Evolutionary conservation across 139 green algal genomes (phyloP).

Genomic region (Micractinium conductrix): DNA sequence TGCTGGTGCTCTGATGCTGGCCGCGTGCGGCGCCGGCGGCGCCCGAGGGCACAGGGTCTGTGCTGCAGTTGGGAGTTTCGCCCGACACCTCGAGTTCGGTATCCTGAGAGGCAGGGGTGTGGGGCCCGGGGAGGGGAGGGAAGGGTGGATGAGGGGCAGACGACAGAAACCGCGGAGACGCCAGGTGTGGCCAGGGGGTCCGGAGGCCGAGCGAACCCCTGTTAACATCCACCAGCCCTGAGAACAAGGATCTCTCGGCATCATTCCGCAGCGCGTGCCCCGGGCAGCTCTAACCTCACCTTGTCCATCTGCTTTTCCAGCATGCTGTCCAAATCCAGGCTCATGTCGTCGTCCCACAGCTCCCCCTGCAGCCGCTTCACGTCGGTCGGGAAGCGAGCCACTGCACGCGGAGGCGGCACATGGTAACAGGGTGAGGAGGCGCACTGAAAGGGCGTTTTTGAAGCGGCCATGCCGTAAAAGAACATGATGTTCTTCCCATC

Average conservation of each 20-base stretch:
- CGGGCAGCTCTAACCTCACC: background rate
- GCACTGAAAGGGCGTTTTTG: background rate
- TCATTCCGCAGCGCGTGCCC: too few relatives aligned
- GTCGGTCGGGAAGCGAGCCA: background rate
- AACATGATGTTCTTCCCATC: background rate
- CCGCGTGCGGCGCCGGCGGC: background rate
- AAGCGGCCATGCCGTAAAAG: background rate
- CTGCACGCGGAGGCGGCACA: background rate
- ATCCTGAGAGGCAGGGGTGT: background rate
- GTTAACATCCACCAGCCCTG: too few relatives aligned
- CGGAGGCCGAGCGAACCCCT: too few relatives aligned
- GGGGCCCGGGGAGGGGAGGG: too few relatives aligned
- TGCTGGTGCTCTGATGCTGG: background rate
- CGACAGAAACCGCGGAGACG: too few relatives aligned
- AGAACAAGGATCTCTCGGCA: too few relatives aligned
- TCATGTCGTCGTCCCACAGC: conserved; percentile 19
- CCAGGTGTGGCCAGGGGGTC: too few relatives aligned
- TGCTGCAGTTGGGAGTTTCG: conserved; percentile 5
- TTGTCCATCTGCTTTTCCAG: background rate
- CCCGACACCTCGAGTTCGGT: background rate
- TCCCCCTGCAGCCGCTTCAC: conserved; percentile 15
- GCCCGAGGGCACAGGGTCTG: background rate
- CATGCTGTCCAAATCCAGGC: conserved; percentile 2
- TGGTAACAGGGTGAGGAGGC: background rate
- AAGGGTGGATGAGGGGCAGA: too few relatives aligned